Conservation (phyloP, 192 early-diverging fungal species). For the Phycomyces blakesleeanus region DNA sequence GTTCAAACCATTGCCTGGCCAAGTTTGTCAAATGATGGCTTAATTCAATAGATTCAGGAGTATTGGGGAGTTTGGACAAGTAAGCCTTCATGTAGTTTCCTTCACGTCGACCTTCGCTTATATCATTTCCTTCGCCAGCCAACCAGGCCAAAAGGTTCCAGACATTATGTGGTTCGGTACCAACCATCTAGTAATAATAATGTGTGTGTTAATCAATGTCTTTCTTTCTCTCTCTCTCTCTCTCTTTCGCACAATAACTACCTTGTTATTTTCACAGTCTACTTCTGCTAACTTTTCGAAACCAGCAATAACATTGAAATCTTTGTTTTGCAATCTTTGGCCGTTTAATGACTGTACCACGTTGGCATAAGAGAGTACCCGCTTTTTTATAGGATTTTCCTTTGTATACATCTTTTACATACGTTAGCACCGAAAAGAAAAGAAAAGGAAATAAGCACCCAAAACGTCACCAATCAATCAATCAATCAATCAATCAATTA, state of each 20-base stretch:
- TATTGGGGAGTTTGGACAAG: not conserved
- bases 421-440: not conserved
- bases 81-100: not conserved
- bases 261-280: not conserved
- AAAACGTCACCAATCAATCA: too few species aligned
- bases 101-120: not conserved
- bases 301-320: not conserved
- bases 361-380: not conserved
- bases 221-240: too few species aligned
- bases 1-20: conserved; percentile 52
- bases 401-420: not conserved
- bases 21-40: conserved; percentile 15
- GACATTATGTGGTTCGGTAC: not conserved
- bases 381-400: not conserved
- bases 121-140: not conserved
- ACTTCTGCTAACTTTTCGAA: not conserved
- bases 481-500: too few species aligned
- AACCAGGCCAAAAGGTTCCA: not conserved
- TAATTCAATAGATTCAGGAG: not conserved
- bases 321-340: not conserved
- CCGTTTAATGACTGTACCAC: not conserved
- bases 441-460: too few species aligned
- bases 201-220: too few species aligned
- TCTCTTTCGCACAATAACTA: too few species aligned
- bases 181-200: not conserved